phyloP scores from a whole-genome alignment of 805 yeast genomes.

The Pichia pseudocactophila region DNA sequence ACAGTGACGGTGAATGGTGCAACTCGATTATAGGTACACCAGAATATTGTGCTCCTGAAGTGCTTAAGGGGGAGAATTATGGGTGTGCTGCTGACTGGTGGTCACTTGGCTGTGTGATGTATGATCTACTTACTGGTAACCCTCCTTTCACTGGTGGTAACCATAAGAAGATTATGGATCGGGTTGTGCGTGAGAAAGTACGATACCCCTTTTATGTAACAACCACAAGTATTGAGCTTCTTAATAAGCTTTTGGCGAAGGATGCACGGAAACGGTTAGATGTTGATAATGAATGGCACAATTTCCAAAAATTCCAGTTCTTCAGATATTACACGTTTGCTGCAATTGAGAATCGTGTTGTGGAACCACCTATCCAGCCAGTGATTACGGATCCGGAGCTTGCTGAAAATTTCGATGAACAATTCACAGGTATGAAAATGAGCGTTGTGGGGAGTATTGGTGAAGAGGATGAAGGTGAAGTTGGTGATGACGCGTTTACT shows the following conservation, averaged over 20 bases:
- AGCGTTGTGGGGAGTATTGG: conserved; percentile 7
- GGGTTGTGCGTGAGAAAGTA: conserved; percentile 56
- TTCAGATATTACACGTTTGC: conserved; percentile 69
- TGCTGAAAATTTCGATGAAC: conserved; percentile 76
- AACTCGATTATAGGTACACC: conserved; percentile 66
- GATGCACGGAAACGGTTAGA: conserved; percentile 56
- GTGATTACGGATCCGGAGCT: conserved; percentile 57
- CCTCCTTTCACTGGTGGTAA: conserved; percentile 85
- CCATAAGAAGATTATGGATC: conserved; percentile 61
- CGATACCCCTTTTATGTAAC: conserved; percentile 65
- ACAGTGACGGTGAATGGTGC: conserved; percentile 31
- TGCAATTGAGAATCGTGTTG: conserved; percentile 36
- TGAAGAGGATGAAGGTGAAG: not conserved
- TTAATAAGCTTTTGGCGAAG: conserved; percentile 56
- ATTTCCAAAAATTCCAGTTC: conserved; percentile 54
- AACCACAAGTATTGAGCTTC: conserved; percentile 65
- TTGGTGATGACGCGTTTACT: conserved; percentile 22
- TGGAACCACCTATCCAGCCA: conserved; percentile 69
- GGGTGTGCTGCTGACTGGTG: conserved; percentile 81
- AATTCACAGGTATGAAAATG: conserved; percentile 55
- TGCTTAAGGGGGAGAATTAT: conserved; percentile 65
- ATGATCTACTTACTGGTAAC: conserved; percentile 69
- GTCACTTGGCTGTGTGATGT: conserved; percentile 76
- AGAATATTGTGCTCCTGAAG: conserved; percentile 85
- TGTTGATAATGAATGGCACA: conserved; percentile 42